These are phyloP conservation scores for Oryza glaberrima DNA, from an alignment of 176 grass and related monocot species.

Conservation along the genomic window DNA sequence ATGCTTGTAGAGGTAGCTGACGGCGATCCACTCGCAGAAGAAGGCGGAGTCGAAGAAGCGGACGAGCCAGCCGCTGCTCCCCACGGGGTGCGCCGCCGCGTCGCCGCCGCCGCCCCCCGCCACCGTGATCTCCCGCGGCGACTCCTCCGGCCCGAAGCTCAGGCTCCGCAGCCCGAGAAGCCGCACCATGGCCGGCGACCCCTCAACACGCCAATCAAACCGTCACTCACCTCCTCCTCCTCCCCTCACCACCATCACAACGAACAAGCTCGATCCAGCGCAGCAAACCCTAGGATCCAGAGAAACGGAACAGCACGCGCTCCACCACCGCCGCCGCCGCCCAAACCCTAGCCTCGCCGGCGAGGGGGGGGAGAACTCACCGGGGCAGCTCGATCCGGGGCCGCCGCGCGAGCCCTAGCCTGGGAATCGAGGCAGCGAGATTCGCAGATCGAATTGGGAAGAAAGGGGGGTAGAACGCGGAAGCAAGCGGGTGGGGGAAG, in stretches of 20 bases:
- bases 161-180: constrained; percentile 75
- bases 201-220: not conserved
- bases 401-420: constrained; percentile 48
- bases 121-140: constrained; percentile 84
- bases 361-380: not conserved
- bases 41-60: constrained; percentile 98
- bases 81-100: constrained; percentile 55
- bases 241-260: constrained; percentile 27
- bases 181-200: constrained; percentile 74
- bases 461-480: not conserved
- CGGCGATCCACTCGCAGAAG: constrained; percentile 99
- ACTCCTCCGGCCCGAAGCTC: constrained; percentile 82
- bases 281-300: constrained; percentile 13
- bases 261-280: constrained; percentile 38
- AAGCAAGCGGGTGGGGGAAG: not conserved
- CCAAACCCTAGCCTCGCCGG: constrained; percentile 41
- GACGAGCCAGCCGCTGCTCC: constrained; percentile 94
- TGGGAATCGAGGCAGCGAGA: constrained; percentile 28
- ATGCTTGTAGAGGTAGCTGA: constrained; percentile 99
- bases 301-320: not conserved
- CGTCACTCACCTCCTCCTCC: constrained; percentile 33
- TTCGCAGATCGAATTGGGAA: constrained; percentile 23
- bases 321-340: not conserved
- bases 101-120: constrained; percentile 46
- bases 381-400: constrained; percentile 34